phyloP scores from a whole-genome alignment of 768 basidiomycete species.

The Macrocybe gigantea region DNA sequence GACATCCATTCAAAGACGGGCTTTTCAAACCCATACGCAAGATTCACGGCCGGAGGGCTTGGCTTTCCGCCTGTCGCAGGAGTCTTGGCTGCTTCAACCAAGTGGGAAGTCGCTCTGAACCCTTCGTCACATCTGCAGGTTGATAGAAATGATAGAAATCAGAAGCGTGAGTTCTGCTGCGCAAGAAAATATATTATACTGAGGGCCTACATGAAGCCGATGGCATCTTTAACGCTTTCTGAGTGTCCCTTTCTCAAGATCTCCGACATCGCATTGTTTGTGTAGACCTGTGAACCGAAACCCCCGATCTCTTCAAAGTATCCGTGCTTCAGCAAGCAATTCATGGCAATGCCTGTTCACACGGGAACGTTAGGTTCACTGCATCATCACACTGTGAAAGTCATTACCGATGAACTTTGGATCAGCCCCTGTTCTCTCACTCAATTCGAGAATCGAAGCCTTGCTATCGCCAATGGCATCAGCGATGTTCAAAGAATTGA shows the following conservation, averaged over 20 bases:
- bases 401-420: neutral
- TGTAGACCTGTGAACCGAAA: neutral
- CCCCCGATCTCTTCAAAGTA: neutral
- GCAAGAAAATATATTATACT: too few species aligned
- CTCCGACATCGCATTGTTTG: neutral
- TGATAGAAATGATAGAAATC: neutral
- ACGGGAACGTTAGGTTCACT: too few species aligned
- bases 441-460: neutral
- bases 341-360: neutral
- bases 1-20: constrained; percentile 3
- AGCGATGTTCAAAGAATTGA: neutral
- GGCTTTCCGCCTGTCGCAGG: neutral
- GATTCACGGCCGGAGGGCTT: neutral
- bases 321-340: neutral
- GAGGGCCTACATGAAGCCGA: neutral
- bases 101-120: neutral
- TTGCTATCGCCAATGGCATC: constrained; percentile 1
- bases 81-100: neutral
- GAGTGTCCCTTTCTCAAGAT: neutral
- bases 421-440: neutral
- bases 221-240: neutral
- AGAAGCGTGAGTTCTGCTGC: neutral
- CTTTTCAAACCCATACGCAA: neutral
- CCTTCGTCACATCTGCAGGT: neutral
- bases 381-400: neutral